A percentile compares a stretch with the other conserved stretches of the same genome.
These are phyloP conservation scores for Lasiodiplodia hormozganensis DNA, from an alignment of 2,329 filamentous ascomycete genomes.

Conservation along the genomic window DNA sequence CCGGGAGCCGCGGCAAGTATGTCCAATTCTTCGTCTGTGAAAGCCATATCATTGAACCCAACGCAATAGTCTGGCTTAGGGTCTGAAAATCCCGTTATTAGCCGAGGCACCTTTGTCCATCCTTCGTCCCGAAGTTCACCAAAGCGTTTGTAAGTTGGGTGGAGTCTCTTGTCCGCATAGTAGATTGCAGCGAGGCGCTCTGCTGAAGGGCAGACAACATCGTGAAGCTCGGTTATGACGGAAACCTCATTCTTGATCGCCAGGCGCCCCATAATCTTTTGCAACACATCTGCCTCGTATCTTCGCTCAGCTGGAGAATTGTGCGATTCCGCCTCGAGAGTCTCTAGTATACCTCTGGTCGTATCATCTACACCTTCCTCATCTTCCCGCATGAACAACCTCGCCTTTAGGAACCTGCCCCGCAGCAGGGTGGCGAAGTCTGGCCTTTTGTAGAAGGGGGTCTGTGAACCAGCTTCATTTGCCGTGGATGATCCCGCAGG, in stretches of 20 bases:
- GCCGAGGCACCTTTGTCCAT: neutral
- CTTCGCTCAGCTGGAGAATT: neutral
- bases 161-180: neutral
- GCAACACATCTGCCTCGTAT: neutral
- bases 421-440: neutral
- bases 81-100: neutral
- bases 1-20: neutral
- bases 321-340: neutral
- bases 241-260: neutral
- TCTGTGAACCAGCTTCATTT: neutral
- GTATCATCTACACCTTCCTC: neutral
- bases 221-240: neutral
- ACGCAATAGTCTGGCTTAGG: neutral
- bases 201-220: neutral
- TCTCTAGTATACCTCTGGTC: neutral
- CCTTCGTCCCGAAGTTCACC: neutral
- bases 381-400: neutral
- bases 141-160: neutral
- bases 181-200: neutral
- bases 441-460: neutral
- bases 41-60: neutral
- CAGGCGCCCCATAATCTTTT: neutral
- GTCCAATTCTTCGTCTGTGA: neutral
- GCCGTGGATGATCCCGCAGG: too few relatives aligned
- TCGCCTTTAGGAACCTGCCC: fast-evolving